Evolutionary conservation across 495 filamentous ascomycete genomes (phyloP).

Genomic region (Penicillium robsamsonii): DNA sequence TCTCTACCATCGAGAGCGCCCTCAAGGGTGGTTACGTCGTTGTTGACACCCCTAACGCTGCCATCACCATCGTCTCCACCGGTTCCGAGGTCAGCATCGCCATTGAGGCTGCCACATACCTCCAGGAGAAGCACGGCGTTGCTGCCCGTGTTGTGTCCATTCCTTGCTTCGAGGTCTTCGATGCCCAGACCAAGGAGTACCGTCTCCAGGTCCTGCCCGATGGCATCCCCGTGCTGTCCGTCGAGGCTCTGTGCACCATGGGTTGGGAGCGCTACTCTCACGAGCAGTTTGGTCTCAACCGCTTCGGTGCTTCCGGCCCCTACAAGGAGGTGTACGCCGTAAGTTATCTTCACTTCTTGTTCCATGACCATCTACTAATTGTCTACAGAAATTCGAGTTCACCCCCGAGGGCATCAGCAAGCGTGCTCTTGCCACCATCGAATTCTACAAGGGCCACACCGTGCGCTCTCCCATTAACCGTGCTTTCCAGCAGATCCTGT

Average conservation of each 20-base stretch:
- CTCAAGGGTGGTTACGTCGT: conserved; percentile 94
- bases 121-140: conserved; percentile 85
- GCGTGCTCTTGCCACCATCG: conserved; percentile 83
- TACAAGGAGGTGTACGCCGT: conserved; percentile 98
- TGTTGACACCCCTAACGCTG: conserved; percentile 78
- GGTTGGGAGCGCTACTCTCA: conserved; percentile 98
- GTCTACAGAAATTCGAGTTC: conserved; percentile 90
- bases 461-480: conserved; percentile 94
- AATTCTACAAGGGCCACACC: conserved; percentile 93
- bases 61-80: conserved; percentile 88
- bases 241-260: conserved; percentile 87
- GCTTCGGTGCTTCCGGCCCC: conserved; percentile 93
- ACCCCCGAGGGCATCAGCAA: conserved; percentile 94
- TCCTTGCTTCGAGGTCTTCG: conserved; percentile 97
- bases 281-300: conserved; percentile 98
- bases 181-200: conserved; percentile 92
- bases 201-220: conserved; percentile 86
- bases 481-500: conserved; percentile 56
- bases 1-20: conserved; percentile 79
- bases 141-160: conserved; percentile 92
- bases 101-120: conserved; percentile 85
- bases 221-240: conserved; percentile 87
- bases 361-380: conserved; percentile 5
- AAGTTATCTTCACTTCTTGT: conserved; percentile 33
- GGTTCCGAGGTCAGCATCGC: conserved; percentile 95